phyloP scores from a whole-genome alignment of 768 basidiomycete genomes.

The Leccinum ochraceum region DNA sequence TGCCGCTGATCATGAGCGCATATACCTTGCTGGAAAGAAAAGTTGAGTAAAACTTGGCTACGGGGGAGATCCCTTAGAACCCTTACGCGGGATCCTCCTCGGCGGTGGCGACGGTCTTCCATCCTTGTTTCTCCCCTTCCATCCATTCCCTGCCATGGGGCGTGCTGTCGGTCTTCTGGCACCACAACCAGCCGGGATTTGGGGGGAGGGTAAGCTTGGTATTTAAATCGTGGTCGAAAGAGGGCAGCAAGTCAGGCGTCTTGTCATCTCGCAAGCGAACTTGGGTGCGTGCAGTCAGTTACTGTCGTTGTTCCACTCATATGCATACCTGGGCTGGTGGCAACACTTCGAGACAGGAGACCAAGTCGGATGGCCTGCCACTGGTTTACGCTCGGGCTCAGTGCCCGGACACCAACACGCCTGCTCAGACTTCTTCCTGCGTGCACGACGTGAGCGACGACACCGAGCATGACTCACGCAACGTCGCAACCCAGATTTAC shows the following conservation, averaged over 20 bases:
- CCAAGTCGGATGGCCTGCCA: background rate
- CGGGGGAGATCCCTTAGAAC: background rate
- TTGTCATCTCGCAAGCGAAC: background rate
- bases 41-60: no score
- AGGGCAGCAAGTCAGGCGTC: conserved; percentile 10
- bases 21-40: conserved; percentile 26
- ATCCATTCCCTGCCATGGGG: conserved; percentile 32
- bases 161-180: conserved; percentile 28
- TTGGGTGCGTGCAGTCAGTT: background rate
- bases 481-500: background rate
- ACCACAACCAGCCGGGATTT: conserved; percentile 32
- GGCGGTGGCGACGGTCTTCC: conserved; percentile 31
- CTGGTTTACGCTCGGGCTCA: background rate
- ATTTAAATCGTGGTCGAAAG: conserved; percentile 17
- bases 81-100: conserved; percentile 30
- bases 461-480: background rate
- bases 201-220: conserved; percentile 31
- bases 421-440: background rate
- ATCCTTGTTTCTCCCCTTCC: conserved; percentile 37
- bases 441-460: background rate
- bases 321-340: background rate
- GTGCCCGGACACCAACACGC: background rate
- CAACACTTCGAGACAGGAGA: background rate
- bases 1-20: conserved; percentile 36
- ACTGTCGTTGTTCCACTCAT: background rate